Percentiles rank a stretch among this genome's conserved stretches.
Evolutionary conservation across 2,329 filamentous ascomycete species (phyloP).

Genomic region (Dothidotthia symphoricarpi): DNA sequence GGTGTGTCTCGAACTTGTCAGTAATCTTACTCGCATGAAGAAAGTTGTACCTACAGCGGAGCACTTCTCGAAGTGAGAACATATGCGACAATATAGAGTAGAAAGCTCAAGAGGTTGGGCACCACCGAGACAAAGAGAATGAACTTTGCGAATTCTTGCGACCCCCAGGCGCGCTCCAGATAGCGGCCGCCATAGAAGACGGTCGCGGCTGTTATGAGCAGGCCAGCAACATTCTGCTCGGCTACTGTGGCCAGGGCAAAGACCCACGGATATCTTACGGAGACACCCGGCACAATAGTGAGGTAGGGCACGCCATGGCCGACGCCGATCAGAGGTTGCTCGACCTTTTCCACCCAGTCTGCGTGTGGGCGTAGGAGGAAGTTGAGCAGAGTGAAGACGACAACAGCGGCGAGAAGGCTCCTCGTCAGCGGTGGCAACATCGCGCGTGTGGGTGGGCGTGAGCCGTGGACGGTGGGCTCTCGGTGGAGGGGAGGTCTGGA

Average conservation of each 20-base stretch:
- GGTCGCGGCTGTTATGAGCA: conserved; percentile 72
- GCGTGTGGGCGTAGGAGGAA: conserved; percentile 62
- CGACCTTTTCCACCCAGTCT: conserved; percentile 48
- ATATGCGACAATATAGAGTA: conserved; percentile 71
- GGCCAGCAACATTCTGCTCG: conserved; percentile 88
- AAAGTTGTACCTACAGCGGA: conserved; percentile 65
- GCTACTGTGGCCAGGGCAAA: conserved; percentile 82
- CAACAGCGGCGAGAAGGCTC: conserved; percentile 69
- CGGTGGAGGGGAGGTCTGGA: background rate
- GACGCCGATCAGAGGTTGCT: conserved; percentile 46
- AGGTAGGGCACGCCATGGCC: conserved; percentile 77
- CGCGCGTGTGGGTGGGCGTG: conserved; percentile 59
- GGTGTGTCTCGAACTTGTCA: conserved; percentile 65
- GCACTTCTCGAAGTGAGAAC: conserved; percentile 64
- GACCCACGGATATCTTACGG: conserved; percentile 90
- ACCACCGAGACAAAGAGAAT: conserved; percentile 72
- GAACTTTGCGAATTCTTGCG: conserved; percentile 87
- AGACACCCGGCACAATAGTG: conserved; percentile 78
- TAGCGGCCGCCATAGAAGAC: conserved; percentile 92
- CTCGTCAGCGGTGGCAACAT: conserved; percentile 92
- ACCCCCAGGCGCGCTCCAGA: conserved; percentile 93
- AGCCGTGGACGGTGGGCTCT: conserved; percentile 2
- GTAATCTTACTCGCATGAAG: too few species aligned
- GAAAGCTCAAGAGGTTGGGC: conserved; percentile 75
- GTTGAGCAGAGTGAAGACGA: conserved; percentile 79